Percentiles rank a stretch among this genome's conserved stretches.
These are phyloP conservation scores for Kuraishia capsulata DNA, from an alignment of 805 yeast species.

Conservation along the genomic window DNA sequence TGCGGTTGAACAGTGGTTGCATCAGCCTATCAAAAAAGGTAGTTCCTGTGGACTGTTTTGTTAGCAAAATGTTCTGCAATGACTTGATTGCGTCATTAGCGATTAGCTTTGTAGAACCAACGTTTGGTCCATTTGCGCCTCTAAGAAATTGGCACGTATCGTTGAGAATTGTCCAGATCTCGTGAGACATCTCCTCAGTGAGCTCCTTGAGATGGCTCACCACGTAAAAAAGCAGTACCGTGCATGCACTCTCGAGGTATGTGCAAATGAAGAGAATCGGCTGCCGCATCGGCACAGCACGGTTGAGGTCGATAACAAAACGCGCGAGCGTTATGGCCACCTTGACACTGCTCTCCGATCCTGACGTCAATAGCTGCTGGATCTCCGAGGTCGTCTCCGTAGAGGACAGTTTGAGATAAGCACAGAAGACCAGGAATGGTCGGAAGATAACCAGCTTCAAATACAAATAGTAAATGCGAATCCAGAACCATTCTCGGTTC, in stretches of 20 bases:
- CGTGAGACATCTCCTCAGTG: slow-evolving; percentile 8
- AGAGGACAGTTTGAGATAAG: slow-evolving; percentile 10
- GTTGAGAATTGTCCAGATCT: slow-evolving; percentile 12
- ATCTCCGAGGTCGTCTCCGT: slow-evolving; percentile 6
- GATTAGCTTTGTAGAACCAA: slow-evolving; percentile 11
- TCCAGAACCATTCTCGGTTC: slow-evolving; percentile 17
- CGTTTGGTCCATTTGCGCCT: slow-evolving; percentile 12
- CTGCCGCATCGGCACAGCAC: slow-evolving; percentile 10
- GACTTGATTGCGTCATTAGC: slow-evolving; percentile 14
- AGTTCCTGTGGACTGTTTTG: neutral
- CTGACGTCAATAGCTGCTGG: slow-evolving; percentile 5
- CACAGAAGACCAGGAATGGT: slow-evolving; percentile 15
- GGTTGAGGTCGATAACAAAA: slow-evolving; percentile 12
- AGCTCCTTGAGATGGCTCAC: slow-evolving; percentile 8
- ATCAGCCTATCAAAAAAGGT: neutral
- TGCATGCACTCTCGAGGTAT: slow-evolving; percentile 13
- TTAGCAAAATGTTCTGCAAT: slow-evolving; percentile 5
- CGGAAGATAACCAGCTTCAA: slow-evolving; percentile 13
- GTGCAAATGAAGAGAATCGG: slow-evolving; percentile 14
- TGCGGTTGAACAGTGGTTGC: neutral
- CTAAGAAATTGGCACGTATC: slow-evolving; percentile 11
- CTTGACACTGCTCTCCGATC: slow-evolving; percentile 10
- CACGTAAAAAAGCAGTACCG: slow-evolving; percentile 11
- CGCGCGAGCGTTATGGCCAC: slow-evolving; percentile 11
- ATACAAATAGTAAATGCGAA: slow-evolving; percentile 15